Evolutionary conservation across 1,284 basidiomycete genomes (phyloP).

Genomic region (Erythrobasidium hasegawianum): DNA sequence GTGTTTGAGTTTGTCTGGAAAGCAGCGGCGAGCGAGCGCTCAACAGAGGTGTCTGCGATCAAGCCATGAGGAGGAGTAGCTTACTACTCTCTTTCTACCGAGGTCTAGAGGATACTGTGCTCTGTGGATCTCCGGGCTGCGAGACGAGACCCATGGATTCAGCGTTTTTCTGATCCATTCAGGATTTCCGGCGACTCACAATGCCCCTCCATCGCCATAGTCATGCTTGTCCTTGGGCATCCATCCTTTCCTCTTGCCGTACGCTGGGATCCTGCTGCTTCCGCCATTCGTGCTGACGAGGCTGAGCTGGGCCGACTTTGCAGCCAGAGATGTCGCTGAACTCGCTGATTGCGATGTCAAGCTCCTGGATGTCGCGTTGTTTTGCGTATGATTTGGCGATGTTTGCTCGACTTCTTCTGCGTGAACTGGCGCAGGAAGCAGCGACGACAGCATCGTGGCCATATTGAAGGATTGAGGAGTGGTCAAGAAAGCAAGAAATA

Average conservation of each 20-base stretch:
- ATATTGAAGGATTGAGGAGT: slow-evolving; percentile 21
- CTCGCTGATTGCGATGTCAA: slow-evolving; percentile 1
- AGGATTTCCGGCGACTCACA: too few species aligned
- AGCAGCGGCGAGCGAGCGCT: too few species aligned
- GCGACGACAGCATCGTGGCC: slow-evolving; percentile 27
- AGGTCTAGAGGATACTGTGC: slow-evolving; percentile 96
- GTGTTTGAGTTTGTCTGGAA: slow-evolving; percentile 80
- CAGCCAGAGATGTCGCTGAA: slow-evolving; percentile 7
- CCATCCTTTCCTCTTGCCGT: slow-evolving; percentile 82
- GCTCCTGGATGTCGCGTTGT: background rate
- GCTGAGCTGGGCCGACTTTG: slow-evolving; percentile 29
- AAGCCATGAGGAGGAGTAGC: too few species aligned
- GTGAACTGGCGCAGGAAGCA: slow-evolving; percentile 31
- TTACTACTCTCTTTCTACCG: slow-evolving; percentile 80
- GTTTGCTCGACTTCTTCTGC: slow-evolving; percentile 4
- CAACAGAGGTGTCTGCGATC: too few species aligned
- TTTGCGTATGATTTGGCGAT: background rate
- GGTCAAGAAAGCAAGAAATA: too few species aligned
- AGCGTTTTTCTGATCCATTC: background rate
- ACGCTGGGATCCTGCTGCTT: slow-evolving; percentile 57
- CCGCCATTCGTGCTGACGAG: slow-evolving; percentile 2
- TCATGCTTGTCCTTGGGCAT: slow-evolving; percentile 75
- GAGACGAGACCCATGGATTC: background rate
- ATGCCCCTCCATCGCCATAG: slow-evolving; percentile 89
- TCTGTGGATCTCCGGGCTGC: slow-evolving; percentile 82